Conservation (phyloP, 202 grass and related monocot species). For the Carex arenaria region DNA sequence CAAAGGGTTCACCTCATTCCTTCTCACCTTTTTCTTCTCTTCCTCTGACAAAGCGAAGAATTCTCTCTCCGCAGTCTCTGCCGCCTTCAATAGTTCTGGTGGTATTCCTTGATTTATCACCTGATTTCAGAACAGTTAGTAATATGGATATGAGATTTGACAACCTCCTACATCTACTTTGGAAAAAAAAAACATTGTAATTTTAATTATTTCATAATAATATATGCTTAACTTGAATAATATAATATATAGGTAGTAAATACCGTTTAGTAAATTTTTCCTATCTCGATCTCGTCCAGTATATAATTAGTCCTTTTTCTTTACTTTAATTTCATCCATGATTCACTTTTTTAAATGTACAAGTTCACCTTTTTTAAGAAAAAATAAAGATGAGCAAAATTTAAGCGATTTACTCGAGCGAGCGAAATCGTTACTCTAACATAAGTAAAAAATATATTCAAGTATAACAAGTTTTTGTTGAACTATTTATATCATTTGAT, state of each 20-base stretch:
- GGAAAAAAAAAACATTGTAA: too few species aligned
- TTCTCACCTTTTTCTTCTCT: conserved; percentile 37
- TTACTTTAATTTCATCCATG: too few species aligned
- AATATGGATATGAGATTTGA: neutral
- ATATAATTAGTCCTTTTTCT: too few species aligned
- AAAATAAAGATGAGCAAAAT: too few species aligned
- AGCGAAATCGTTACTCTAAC: too few species aligned
- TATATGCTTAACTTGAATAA: neutral
- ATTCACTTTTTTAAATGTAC: too few species aligned
- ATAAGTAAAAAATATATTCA: neutral
- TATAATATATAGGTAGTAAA: neutral
- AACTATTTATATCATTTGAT: too few species aligned
- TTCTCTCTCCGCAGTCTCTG: conserved; percentile 33
- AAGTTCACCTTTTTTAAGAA: too few species aligned
- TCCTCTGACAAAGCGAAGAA: conserved; percentile 52
- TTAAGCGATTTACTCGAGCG: too few species aligned
- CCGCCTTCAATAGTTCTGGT: conserved; percentile 23
- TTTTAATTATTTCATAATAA: neutral
- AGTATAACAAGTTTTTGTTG: neutral
- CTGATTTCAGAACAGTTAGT: conserved; percentile 12
- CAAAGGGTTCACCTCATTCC: conserved; percentile 49
- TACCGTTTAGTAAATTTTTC: too few species aligned
- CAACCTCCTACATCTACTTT: neutral
- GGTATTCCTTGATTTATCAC: conserved; percentile 64
- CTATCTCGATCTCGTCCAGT: too few species aligned